Evolutionary conservation across 257 asterid genomes (phyloP), one percentile per base, ranked within the genome.

Genomic region (Primulina eburnea): DNA sequence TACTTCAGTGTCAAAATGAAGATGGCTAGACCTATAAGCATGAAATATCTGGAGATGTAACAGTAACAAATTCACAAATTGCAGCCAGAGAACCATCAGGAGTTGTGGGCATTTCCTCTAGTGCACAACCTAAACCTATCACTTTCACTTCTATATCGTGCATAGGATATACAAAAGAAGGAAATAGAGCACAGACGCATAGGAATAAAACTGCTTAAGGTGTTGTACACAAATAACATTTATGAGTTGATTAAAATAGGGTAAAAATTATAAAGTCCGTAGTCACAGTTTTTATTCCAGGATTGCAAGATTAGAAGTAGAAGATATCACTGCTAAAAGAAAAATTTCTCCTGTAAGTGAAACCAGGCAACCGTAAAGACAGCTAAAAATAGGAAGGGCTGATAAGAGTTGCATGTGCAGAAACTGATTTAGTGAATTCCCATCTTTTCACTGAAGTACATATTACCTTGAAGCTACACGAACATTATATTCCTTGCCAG

Each of bases 391-490:
- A 14, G 16, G 20, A 50, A 16, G 1, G 56, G 56, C 20, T 50
- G 56, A 50, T 50, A 50, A 50, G 21, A 50, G 56, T 5, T 50
- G 56, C 56, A 16, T 50, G 2, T 14, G 20, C 56, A 50, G 20
- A 14, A 50, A 50, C 20, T 50, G 20, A 50, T 50, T 50, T 50
- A 50, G 8, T 8, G 0, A 4, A 16, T 50, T 8, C 56, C 53
- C 1, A 16, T 4, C 20, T 16, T 50, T 50, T 14, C 56, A 50
- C 56, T 0, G 7, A 43, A 43, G 20, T 14, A 63, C 59, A 17
- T 62, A 52, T 77, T 78, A 89, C 96, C 96, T 86, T 32, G 96
- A 89, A 71, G 96, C 96, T 78, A 88, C 96, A 58, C 92, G 96
- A 20, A 89, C 92, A 68, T 89, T 89, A 76, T 86, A 89, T 53